phyloP scores from a whole-genome alignment of 495 filamentous ascomycete genomes.

The Clohesyomyces aquaticus region DNA sequence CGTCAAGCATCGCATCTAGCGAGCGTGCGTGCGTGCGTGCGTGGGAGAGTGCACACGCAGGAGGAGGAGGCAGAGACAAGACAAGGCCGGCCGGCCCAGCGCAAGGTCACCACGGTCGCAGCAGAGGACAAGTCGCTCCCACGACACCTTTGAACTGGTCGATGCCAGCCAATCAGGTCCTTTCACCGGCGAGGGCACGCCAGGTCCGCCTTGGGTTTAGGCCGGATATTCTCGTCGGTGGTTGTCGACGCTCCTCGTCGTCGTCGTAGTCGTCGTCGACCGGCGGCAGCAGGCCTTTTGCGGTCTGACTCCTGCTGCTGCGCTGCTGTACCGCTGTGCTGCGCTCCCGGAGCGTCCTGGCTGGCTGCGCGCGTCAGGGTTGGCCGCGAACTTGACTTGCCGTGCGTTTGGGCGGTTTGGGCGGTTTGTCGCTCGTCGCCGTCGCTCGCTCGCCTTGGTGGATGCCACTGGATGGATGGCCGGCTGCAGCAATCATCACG shows the following conservation, averaged over 20 bases:
- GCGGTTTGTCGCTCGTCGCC: neutral
- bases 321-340: neutral
- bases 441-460: no score
- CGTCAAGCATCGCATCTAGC: no score
- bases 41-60: no score
- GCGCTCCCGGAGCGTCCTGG: neutral
- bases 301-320: constrained; percentile 1
- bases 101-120: no score
- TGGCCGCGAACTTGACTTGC: no score
- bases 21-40: no score
- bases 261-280: neutral
- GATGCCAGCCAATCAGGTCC: neutral
- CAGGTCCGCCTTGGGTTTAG: neutral
- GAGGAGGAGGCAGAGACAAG: no score
- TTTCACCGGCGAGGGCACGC: neutral
- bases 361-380: constrained; percentile 1
- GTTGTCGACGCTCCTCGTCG: neutral
- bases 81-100: no score
- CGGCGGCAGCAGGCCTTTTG: neutral
- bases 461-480: constrained; percentile 1
- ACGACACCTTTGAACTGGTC: no score
- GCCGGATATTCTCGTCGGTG: neutral
- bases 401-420: no score
- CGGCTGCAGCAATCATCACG: no score
- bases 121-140: no score